These are phyloP conservation scores for Sporisorium graminicola DNA, from an alignment of 1,284 basidiomycete genomes.

Conservation along the genomic window DNA sequence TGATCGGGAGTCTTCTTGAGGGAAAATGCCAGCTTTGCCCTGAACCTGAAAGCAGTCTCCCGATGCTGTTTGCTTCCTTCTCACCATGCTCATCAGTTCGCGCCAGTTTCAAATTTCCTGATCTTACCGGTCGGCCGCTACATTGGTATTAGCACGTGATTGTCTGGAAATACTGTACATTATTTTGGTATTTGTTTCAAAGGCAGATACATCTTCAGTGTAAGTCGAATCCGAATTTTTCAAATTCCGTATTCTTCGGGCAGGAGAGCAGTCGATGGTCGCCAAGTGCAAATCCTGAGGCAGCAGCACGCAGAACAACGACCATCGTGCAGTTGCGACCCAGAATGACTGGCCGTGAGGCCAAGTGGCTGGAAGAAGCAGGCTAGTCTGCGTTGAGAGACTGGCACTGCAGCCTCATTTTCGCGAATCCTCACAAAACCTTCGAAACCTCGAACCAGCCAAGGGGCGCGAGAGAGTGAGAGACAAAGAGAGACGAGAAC, in stretches of 20 bases:
- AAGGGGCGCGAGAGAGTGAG: not conserved
- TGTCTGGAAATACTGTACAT: not conserved
- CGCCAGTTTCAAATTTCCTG: not conserved
- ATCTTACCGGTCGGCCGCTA: not conserved
- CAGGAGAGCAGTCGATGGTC: not conserved
- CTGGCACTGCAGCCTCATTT: not conserved
- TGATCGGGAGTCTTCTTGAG: not conserved
- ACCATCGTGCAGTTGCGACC: too few relatives aligned
- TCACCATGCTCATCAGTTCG: too few relatives aligned
- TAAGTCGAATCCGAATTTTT: not conserved
- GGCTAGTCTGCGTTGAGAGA: not conserved
- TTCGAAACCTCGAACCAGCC: constrained; percentile 9
- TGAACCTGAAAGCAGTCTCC: not conserved
- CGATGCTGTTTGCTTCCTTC: not conserved
- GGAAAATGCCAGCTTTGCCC: not conserved
- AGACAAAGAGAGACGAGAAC: too few relatives aligned
- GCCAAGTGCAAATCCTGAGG: not conserved
- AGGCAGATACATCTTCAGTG: too few relatives aligned
- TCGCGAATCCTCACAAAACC: constrained; percentile 2
- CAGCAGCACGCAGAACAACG: not conserved
- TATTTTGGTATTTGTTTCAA: not conserved
- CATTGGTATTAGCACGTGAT: not conserved
- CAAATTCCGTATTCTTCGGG: not conserved
- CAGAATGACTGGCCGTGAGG: too few relatives aligned
- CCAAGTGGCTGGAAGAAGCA: constrained; percentile 7